These are phyloP conservation scores for Myxozyma geophila DNA, from an alignment of 805 yeast genomes.

Conservation along the genomic window DNA sequence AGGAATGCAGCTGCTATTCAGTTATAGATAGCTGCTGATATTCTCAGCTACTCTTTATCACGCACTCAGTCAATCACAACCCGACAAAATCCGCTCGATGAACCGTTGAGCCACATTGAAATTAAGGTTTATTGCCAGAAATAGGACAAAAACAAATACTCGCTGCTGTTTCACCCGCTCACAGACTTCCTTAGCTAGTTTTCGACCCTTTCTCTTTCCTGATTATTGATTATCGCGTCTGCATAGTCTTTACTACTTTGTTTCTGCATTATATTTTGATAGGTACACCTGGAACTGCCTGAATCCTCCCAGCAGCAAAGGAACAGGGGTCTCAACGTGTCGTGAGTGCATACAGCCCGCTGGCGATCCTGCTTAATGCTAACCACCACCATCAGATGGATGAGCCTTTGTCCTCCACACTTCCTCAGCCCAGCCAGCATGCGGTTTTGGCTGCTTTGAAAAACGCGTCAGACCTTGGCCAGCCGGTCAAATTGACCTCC, in stretches of 20 bases:
- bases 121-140: background rate
- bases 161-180: background rate
- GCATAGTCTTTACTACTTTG: too few species aligned
- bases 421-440: constrained; percentile 23
- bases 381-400: constrained; percentile 14
- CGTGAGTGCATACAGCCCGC: background rate
- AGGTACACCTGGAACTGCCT: background rate
- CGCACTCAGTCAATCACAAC: too few species aligned
- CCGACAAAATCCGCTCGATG: background rate
- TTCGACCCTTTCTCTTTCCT: background rate
- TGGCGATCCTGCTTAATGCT: background rate
- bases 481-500: constrained; percentile 22
- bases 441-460: constrained; percentile 23
- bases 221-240: background rate
- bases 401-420: constrained; percentile 22
- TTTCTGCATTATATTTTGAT: too few species aligned
- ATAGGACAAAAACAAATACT: background rate
- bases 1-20: too few species aligned
- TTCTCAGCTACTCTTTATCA: too few species aligned
- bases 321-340: background rate
- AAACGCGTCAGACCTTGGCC: constrained; percentile 12
- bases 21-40: too few species aligned
- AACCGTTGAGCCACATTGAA: background rate
- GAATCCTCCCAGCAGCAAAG: background rate
- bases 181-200: background rate